Evolutionary conservation across 495 filamentous ascomycete species (phyloP), one percentile per base, ranked within the genome.

Genomic region (Podospora australis): DNA sequence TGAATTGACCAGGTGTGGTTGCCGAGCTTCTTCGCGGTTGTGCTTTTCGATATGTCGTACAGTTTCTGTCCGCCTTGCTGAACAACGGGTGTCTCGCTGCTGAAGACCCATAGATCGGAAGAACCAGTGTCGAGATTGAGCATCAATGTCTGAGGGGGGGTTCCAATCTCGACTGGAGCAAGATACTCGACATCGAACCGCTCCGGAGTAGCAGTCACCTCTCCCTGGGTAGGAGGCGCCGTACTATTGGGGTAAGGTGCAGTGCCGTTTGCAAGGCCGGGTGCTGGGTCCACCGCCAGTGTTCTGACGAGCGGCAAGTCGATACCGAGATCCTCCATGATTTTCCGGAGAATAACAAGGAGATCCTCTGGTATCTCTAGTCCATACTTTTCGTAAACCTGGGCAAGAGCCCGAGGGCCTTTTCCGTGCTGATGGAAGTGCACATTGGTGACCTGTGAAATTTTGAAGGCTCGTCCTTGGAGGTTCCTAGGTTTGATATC

Each of bases 121-220:
- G 82, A 86, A 7, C 84, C 86, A 21, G 86, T 88, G 65, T 90
- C 86, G 44, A 88, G 86, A 59, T 88, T 78, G 39, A 90, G 67
- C 29, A 67, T 82, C 53, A 90, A 56, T 3, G 66, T 81, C 71
- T 90, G 84, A 6, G 75, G 70, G 20, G 86, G 86, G 4, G 81
- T 86, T 6, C 86, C 86, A 59, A 90, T 86, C 17, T 70, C 56
- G 21, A 90, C 81, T 11, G 75, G 71, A 16, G 72, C 79, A 16
- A 90, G 70, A 53, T 87, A 88, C 64, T 79, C 62, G 17, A 77
- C 71, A 57, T 89, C 86, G 54, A 85, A 83, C 65, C 79, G 55
- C 21, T 66, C 57, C 0, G 69, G 69, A 9, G 41, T 52, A 7
- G 69, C 63, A 16, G 56, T 50, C 8, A 70, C 70, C 57, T 71